Evolutionary conservation across 2,329 filamentous ascomycete genomes (phyloP).

Genomic region (Fusarium papillatum): DNA sequence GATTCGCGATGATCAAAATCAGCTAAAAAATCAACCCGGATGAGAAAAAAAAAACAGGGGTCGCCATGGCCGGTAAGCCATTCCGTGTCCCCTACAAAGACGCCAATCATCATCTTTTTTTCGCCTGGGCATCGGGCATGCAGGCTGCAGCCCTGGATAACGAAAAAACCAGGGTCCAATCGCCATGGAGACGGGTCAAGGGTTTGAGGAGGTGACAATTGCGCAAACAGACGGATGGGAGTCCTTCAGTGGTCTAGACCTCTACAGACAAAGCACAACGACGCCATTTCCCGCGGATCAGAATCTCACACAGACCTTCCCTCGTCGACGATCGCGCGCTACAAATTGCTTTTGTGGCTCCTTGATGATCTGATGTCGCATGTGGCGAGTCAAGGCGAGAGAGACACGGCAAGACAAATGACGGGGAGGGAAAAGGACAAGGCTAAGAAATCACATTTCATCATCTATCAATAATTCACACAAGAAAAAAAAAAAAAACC

Average conservation of each 20-base stretch:
- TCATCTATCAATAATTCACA: neutral
- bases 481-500: neutral
- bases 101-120: slow-evolving; percentile 22
- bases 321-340: neutral
- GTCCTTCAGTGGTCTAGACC: neutral
- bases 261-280: neutral
- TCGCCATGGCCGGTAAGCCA: neutral
- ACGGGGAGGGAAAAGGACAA: neutral
- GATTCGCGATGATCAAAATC: slow-evolving; percentile 7
- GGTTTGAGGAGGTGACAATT: neutral
- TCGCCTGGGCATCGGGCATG: neutral
- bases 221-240: neutral
- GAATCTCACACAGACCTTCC: neutral
- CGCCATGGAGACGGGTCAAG: neutral
- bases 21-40: neutral
- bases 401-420: neutral
- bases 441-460: neutral
- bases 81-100: neutral
- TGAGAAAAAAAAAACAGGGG: slow-evolving; percentile 2
- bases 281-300: slow-evolving; percentile 1
- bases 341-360: slow-evolving; percentile 1
- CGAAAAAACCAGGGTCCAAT: slow-evolving; percentile 9
- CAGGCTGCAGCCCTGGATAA: slow-evolving; percentile 2
- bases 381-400: slow-evolving; percentile 2
- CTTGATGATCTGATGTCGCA: neutral